A percentile compares a stretch with the other conserved stretches of the same genome.
Conservation (phyloP, 2,329 filamentous ascomycete species). For the Parastagonospora nodorum region DNA sequence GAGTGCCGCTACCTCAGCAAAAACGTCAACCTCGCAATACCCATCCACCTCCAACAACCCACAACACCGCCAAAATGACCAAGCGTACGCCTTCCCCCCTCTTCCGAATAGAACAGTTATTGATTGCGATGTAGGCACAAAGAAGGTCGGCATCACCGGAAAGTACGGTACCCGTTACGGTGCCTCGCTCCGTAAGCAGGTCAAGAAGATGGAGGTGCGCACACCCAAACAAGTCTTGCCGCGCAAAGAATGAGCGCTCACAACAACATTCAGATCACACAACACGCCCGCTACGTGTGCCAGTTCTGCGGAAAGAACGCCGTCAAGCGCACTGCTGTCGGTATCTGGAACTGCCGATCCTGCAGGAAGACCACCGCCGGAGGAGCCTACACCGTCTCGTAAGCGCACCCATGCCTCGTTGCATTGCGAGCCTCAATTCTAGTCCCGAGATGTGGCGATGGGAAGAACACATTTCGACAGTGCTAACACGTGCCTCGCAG, state of each 20-base stretch:
- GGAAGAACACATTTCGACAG: background rate
- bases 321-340: slow-evolving; percentile 86
- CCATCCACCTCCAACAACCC: slow-evolving; percentile 20
- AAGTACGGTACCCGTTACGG: slow-evolving; percentile 97
- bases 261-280: slow-evolving; percentile 67
- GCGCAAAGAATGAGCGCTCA: slow-evolving; percentile 25
- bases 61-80: slow-evolving; percentile 61
- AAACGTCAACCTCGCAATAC: slow-evolving; percentile 19
- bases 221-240: slow-evolving; percentile 10
- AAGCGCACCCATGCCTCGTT: slow-evolving; percentile 53
- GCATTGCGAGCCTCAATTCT: background rate
- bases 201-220: slow-evolving; percentile 92
- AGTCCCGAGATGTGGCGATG: too few relatives aligned
- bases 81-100: slow-evolving; percentile 37
- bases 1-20: slow-evolving; percentile 1
- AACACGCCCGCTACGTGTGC: slow-evolving; percentile 95
- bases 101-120: slow-evolving; percentile 11
- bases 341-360: slow-evolving; percentile 95
- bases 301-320: slow-evolving; percentile 93
- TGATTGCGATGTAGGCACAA: slow-evolving; percentile 36
- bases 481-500: slow-evolving; percentile 55
- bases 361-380: slow-evolving; percentile 95
- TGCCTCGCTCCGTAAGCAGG: slow-evolving; percentile 98
- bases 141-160: slow-evolving; percentile 93
- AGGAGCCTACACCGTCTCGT: slow-evolving; percentile 96